Evolutionary conservation across 129 eudicot genomes (phyloP).

Genomic region (Cynara cardunculus): DNA sequence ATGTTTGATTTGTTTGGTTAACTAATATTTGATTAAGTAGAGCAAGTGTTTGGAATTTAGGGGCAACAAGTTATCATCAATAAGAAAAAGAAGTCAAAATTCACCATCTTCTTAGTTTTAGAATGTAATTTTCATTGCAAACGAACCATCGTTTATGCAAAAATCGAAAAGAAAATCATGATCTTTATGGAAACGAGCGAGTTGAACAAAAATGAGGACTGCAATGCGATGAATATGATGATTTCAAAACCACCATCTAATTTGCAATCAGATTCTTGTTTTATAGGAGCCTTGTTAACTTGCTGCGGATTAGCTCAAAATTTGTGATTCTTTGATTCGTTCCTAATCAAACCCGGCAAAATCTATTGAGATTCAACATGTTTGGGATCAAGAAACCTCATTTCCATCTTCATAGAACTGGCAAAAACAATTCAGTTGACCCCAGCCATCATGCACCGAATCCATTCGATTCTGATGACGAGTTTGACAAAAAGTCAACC

Average conservation of each 20-base stretch:
- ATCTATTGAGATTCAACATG: constrained; percentile 40
- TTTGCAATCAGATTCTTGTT: not conserved
- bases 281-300: not conserved
- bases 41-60: not conserved
- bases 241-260: not conserved
- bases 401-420: constrained; percentile 34
- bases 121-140: not conserved
- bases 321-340: not conserved
- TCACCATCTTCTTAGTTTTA: not conserved
- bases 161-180: not conserved
- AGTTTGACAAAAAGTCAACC: constrained; percentile 45
- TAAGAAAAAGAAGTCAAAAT: constrained; percentile 2
- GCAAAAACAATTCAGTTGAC: constrained; percentile 46
- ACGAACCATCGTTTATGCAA: not conserved
- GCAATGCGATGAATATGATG: not conserved
- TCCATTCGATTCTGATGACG: constrained; percentile 79
- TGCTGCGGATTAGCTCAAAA: not conserved
- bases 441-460: constrained; percentile 42
- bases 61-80: constrained; percentile 11
- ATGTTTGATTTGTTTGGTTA: not conserved
- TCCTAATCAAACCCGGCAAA: constrained; percentile 11
- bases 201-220: not conserved
- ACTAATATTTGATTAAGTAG: constrained; percentile 2
- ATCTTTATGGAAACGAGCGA: not conserved
- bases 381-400: constrained; percentile 65